Base-by-base conservation (phyloP, 768 basidiomycete genomes). In the Lactarius tabidus region DNA sequence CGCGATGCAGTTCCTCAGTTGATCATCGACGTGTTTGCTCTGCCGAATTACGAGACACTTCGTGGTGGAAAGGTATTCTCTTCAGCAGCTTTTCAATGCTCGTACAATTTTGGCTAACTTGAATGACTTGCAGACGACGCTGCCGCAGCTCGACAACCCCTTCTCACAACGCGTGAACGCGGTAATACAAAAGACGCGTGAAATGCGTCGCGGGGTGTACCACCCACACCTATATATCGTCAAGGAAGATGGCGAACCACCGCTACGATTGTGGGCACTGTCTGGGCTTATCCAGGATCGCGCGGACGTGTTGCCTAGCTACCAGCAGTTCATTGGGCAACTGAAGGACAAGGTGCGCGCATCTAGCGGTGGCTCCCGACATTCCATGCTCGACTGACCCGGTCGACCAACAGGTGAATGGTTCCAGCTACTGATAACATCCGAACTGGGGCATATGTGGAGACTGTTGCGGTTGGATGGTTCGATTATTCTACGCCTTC, bases 81-180 rank as follows among this genome's bases (percentile, higher is more conserved):
- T 18, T 28, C 9, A 10, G 14, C 9, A 9, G 6, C 60, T 41
- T 8, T 12, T 33, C 23, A 28, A 43, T 17, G 26, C 17, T 31
- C 8, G 29, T 54, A 38, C 29, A 12, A 35, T 52, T 26, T n/a
- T 15, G 10, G 31, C 31, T 52, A 28, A 57, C 58, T 52, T 52
- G 12, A 1, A 63, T 63, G 29, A 10, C 14, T 36, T 29, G 6
- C 69, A 95, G 94, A 88, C 84, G 51, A 96, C 94, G 1, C 81
- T 99, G n/a, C 93, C 93, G 1, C 72, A 86, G 1, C 84, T 98
- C 6, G 95, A 97, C 43, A 99, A 98, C 73, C 80, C 89, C 0
- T 97, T 98, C 85, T 93, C 89, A n/a, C 91, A 97, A 73, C 90
- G 97, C 10, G 83, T 99, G 70, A 96, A 94, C 71, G 93, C 93